Conservation (phyloP, 2,329 filamentous ascomycete species). For the Arthrinium phaeospermum region DNA sequence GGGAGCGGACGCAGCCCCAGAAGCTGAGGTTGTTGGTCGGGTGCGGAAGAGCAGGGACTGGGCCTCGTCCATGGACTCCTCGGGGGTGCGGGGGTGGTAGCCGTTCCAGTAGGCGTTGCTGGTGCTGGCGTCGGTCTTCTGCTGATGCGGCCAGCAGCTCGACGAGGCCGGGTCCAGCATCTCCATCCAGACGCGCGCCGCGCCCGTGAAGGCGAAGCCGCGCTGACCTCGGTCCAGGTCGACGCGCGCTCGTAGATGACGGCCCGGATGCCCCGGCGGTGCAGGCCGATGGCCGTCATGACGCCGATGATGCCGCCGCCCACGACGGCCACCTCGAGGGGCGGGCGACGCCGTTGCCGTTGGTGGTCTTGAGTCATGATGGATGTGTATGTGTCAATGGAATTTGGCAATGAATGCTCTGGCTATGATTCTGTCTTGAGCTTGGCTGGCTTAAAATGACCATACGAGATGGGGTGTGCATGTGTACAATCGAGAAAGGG, state of each 20-base stretch:
- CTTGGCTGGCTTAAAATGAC: no score
- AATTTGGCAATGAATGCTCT: no score
- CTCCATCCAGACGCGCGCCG: slow-evolving; percentile 49
- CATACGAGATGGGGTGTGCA: no score
- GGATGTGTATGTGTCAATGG: no score
- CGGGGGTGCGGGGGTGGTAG: slow-evolving; percentile 43
- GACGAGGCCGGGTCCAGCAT: slow-evolving; percentile 40
- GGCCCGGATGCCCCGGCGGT: slow-evolving; percentile 43
- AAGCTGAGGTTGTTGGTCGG: slow-evolving; percentile 24
- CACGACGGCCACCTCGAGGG: slow-evolving; percentile 46
- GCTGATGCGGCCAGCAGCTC: slow-evolving; percentile 39
- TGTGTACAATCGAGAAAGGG: no score
- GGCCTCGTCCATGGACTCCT: slow-evolving; percentile 35
- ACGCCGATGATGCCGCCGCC: slow-evolving; percentile 56
- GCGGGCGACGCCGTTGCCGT: no score
- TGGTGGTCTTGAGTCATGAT: no score
- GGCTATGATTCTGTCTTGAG: no score
- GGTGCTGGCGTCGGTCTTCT: not conserved
- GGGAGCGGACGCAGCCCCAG: no score
- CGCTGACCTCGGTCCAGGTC: slow-evolving; percentile 47
- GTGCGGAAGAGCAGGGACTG: slow-evolving; percentile 34
- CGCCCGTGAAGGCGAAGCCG: slow-evolving; percentile 52
- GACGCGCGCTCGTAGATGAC: slow-evolving; percentile 50
- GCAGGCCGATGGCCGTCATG: slow-evolving; percentile 49
- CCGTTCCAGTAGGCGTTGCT: slow-evolving; percentile 38